These are phyloP conservation scores for Dioscorea alata DNA, from an alignment of 106 monocot species.

Conservation along the genomic window DNA sequence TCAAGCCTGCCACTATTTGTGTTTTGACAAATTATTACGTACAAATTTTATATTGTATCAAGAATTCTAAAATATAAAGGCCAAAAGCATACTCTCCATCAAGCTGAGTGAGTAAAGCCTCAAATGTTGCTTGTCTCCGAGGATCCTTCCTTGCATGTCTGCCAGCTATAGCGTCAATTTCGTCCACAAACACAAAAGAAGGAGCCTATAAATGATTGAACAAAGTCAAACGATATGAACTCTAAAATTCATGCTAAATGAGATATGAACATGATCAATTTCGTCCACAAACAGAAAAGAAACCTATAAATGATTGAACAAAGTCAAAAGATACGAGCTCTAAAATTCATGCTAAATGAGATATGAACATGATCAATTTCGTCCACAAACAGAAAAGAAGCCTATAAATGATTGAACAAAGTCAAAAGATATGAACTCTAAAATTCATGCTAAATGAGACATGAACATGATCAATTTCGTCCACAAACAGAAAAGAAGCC, in stretches of 20 bases:
- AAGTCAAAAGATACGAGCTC: too few species aligned
- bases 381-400: constrained; percentile 86
- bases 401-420: constrained; percentile 23
- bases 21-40: too few species aligned
- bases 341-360: too few species aligned
- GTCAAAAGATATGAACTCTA: too few species aligned
- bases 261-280: constrained; percentile 8
- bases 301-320: constrained; percentile 29
- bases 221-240: neutral
- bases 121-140: constrained; percentile 72
- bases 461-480: constrained; percentile 34
- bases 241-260: too few species aligned
- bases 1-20: too few species aligned
- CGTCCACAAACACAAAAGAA: constrained; percentile 87
- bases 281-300: constrained; percentile 90
- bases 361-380: constrained; percentile 24
- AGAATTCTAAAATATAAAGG: neutral
- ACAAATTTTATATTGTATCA: too few species aligned
- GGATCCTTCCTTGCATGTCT: constrained; percentile 82
- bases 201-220: constrained; percentile 45
- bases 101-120: constrained; percentile 76
- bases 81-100: constrained; percentile 73
- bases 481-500: constrained; percentile 89
- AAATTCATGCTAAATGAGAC: too few species aligned
- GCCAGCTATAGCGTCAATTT: constrained; percentile 93